Evolutionary conservation across 805 yeast species (phyloP), one percentile per base, ranked within the genome.

Genomic region (Saccharomyces kudriavzevii): DNA sequence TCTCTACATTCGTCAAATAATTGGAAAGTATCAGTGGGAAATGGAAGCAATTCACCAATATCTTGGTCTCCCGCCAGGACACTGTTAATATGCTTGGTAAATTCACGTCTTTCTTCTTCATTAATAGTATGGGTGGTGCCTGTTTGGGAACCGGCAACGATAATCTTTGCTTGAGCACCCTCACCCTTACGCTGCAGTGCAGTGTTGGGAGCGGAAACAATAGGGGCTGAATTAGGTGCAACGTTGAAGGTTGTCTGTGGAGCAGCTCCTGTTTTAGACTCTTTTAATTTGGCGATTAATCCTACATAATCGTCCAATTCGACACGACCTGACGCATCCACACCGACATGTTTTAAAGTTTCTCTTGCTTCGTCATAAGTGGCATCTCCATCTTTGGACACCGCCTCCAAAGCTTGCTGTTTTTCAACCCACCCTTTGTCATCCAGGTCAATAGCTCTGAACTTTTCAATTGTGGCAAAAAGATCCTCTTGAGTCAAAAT

Each of bases 51-150:
- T 55, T 78, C 74, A 26, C 96, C 97, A 53, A 94, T 78, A 56
- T 89, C 89, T 1, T 83, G 68, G 69, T 94, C 99, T 20, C 96
- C 98, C 5, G 90, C 83, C 54, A 94, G 79, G 5, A 90, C 97
- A 48, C 89, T 79, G 70, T 94, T 94, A 72, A 94, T 91, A 71
- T 94, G 99, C 66, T 96, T 83, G 4, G 98, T 94, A 73, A 94
- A 94, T 76, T 90, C 97, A 25, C 87, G 78, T 70, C 97, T 82
- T 74, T 94, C 99, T 76, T 94, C 99, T 66, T 92, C 97, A 70
- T 94, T 90, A 69, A 94, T 91, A 2, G 97, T 89, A 70, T 94
- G 99, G 1, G 96, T 87, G 20, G 96, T 89, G 50, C 97, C 97
- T 0, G 95, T 80, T n/a, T 89, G 80, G 48, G 85, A 80, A 52